Conservation (phyloP, 768 basidiomycete species). For the Nevesoporus exiguus region DNA sequence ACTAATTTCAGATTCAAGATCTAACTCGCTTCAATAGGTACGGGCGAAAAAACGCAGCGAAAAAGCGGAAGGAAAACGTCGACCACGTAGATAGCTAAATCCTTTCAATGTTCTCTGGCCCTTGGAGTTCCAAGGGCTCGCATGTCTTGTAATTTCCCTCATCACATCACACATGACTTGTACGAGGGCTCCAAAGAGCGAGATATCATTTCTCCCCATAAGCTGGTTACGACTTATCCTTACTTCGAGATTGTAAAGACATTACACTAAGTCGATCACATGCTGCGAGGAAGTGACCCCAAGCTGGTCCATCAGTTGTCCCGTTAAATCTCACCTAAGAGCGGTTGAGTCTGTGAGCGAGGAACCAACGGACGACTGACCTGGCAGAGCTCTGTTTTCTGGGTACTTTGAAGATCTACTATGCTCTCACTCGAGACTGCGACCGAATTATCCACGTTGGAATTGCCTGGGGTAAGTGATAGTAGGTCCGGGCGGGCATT, state of each 20-base stretch:
- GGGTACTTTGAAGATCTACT: conserved; percentile 51
- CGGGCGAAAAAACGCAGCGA: conserved; percentile 79
- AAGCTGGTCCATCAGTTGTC: conserved; percentile 35
- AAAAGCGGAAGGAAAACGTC: conserved; percentile 60
- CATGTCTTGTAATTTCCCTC: neutral
- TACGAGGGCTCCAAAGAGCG: neutral
- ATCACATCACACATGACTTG: neutral
- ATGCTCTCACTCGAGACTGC: conserved; percentile 43
- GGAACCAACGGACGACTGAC: conserved; percentile 34
- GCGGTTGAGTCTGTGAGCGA: conserved; percentile 1
- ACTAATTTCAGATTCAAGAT: neutral
- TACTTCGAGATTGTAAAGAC: conserved; percentile 27
- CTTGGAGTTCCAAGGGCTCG: neutral
- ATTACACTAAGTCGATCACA: conserved; percentile 43
- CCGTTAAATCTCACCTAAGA: conserved; percentile 46
- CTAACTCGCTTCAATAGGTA: conserved; percentile 43
- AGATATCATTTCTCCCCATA: conserved; percentile 10
- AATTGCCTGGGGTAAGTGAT: conserved; percentile 1
- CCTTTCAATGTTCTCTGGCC: neutral
- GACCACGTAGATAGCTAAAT: conserved; percentile 33
- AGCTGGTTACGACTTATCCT: conserved; percentile 3
- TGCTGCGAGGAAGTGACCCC: conserved; percentile 42
- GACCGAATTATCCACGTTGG: neutral
- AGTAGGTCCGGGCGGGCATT: conserved; percentile 23
- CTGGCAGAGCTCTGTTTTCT: conserved; percentile 51